These are phyloP conservation scores for Gentiana straminea DNA, from an alignment of 257 asterid species.

Conservation along the genomic window DNA sequence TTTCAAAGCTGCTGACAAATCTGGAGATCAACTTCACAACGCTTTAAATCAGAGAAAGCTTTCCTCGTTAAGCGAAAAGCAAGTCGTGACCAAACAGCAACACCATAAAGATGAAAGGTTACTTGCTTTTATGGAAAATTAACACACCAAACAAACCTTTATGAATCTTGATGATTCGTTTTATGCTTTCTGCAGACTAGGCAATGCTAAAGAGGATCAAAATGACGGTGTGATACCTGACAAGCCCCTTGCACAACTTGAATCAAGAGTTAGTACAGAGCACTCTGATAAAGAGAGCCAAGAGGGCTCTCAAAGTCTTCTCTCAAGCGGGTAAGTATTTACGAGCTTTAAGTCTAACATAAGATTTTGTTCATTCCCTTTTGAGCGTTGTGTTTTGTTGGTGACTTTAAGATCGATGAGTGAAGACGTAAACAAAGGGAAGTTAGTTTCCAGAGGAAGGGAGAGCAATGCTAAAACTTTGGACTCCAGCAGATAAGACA, in stretches of 20 bases:
- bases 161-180: slow-evolving; percentile 9
- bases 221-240: slow-evolving; percentile 24
- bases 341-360: not conserved
- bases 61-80: slow-evolving; percentile 25
- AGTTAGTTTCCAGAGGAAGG: slow-evolving; percentile 3
- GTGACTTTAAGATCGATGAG: slow-evolving; percentile 1
- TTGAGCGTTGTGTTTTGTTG: not conserved
- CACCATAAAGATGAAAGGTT: slow-evolving; percentile 25
- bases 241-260: slow-evolving; percentile 24
- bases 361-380: not conserved
- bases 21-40: slow-evolving; percentile 24
- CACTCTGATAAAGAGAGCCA: slow-evolving; percentile 27
- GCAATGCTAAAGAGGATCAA: slow-evolving; percentile 15
- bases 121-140: not conserved
- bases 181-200: slow-evolving; percentile 24
- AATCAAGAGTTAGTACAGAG: slow-evolving; percentile 24
- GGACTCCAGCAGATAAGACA: slow-evolving; percentile 5
- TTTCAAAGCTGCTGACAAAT: slow-evolving; percentile 32
- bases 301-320: slow-evolving; percentile 25
- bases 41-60: slow-evolving; percentile 22
- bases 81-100: slow-evolving; percentile 23
- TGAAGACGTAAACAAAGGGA: slow-evolving; percentile 3
- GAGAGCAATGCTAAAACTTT: slow-evolving; percentile 1
- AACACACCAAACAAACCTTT: not conserved
- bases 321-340: slow-evolving; percentile 32